These are phyloP conservation scores for Pythium chondricola DNA, from an alignment of 352 stramenopile genomes.

Conservation along the genomic window DNA sequence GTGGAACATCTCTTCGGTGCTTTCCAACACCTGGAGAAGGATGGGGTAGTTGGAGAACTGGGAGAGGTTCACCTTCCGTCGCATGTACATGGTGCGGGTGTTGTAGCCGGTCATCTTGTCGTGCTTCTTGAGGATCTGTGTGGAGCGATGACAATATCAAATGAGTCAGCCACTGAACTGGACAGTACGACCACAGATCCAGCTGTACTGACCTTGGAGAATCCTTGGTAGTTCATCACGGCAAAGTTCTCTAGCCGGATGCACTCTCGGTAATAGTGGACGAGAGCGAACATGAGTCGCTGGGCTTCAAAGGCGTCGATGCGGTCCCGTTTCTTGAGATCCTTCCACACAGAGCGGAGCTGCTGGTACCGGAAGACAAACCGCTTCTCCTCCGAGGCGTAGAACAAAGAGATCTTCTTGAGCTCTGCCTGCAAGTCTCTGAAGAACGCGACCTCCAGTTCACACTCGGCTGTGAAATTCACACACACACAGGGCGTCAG, in stretches of 20 bases:
- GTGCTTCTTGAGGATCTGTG: conserved; percentile 83
- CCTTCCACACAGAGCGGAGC: conserved; percentile 58
- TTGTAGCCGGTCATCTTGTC: conserved; percentile 85
- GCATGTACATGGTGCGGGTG: conserved; percentile 82
- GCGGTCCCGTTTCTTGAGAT: conserved; percentile 40
- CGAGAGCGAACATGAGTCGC: conserved; percentile 74
- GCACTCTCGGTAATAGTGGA: conserved; percentile 80
- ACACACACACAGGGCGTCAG: no score
- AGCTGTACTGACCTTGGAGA: conserved; percentile 47
- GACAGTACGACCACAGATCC: not conserved
- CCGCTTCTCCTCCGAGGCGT: conserved; percentile 66
- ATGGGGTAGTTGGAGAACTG: conserved; percentile 72
- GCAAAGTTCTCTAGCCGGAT: conserved; percentile 80
- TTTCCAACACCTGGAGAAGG: conserved; percentile 69
- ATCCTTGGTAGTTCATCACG: conserved; percentile 82
- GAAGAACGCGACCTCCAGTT: conserved; percentile 77
- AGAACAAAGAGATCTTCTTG: conserved; percentile 81
- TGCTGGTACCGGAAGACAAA: conserved; percentile 65
- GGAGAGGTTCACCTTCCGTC: conserved; percentile 71
- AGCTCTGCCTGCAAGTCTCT: conserved; percentile 63
- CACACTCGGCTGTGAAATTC: conserved; percentile 58
- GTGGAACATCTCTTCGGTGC: conserved; percentile 75
- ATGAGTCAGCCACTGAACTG: no score
- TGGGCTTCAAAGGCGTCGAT: conserved; percentile 42
- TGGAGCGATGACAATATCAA: no score